A percentile compares a stretch with the other conserved stretches of the same genome.
phyloP scores from a whole-genome alignment of 2,329 filamentous ascomycete genomes.

The Aureobasidium leucospermi region DNA sequence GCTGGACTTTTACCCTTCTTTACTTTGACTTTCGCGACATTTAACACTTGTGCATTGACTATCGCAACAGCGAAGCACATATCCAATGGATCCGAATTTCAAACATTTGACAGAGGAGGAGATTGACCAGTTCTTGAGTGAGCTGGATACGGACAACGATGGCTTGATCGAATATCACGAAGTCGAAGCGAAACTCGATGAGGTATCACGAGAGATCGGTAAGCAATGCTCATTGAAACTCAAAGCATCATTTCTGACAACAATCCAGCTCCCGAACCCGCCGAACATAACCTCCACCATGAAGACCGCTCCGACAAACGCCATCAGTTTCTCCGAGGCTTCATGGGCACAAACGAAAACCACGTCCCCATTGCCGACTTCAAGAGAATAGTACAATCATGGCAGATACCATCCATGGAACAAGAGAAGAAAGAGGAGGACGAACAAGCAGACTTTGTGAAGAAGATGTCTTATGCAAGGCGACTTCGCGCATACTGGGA shows the following conservation, averaged over 20 bases:
- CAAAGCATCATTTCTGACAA: constrained; percentile 25
- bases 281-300: constrained; percentile 40
- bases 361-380: constrained; percentile 44
- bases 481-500: constrained; percentile 48
- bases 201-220: constrained; percentile 26
- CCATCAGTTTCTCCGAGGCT: constrained; percentile 45
- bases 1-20: no score
- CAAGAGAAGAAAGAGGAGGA: constrained; percentile 46
- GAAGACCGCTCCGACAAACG: constrained; percentile 30
- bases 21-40: neutral
- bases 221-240: constrained; percentile 14
- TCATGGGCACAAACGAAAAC: constrained; percentile 39
- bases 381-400: constrained; percentile 51
- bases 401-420: constrained; percentile 51
- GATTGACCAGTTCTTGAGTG: constrained; percentile 46
- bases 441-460: constrained; percentile 38
- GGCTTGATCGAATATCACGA: constrained; percentile 47
- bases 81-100: constrained; percentile 3
- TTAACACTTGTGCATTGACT: neutral
- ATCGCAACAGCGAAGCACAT: neutral
- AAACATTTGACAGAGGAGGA: constrained; percentile 34
- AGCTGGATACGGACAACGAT: constrained; percentile 46
- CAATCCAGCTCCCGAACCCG: constrained; percentile 42
- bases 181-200: constrained; percentile 46
- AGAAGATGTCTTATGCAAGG: constrained; percentile 38